Evolutionary conservation across 192 early-diverging fungal genomes (phyloP), one percentile per base, ranked within the genome.

Genomic region (Backusella circina): DNA sequence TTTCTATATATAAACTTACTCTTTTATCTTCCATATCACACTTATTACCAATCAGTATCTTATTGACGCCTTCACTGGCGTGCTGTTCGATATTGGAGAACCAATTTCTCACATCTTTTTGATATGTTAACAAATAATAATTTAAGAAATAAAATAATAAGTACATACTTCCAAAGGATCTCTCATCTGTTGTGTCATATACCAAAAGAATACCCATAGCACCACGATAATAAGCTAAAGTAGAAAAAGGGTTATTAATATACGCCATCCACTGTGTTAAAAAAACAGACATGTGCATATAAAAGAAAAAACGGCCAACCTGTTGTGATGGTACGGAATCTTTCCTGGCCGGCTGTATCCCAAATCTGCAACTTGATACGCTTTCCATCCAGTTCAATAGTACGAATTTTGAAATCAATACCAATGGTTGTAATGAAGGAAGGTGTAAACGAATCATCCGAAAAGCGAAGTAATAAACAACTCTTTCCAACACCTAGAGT

Each of bases 381-480:
- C 87, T 98, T 98, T 71, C 97, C 98, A 80, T 98, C 98, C 33
- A 99, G 88, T 78, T 99, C 98, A 72, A 99, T 97, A 28, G 96
- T 98, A 73, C 97, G 91, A 82, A 99, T 98, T 87, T 98, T 98
- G 84, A 99, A 99, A 87, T 99, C 98, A 77, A 99, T 98, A 54
- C 98, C 98, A 79, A 99, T 98, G 65, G 98, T 99, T 68, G 98
- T 98, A 83, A 99, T 99, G 86, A 98, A 99, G 39, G 96, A 97
- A 35, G 98, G 98, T 36, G 98, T 98, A 80, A 99, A 99, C 65
- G 95, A 96, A 86, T 99, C 97, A 86, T 99, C 97, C 73, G 95
- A 96, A 84, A 99, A 99, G 64, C 98, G 94, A 38, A 99, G 89
- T 28, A 99, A 89, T 36, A 99, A 84, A 83, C 98, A 98, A 77